Percentiles rank a stretch among this genome's conserved stretches.
Conservation (phyloP, 2,329 filamentous ascomycete species). For the Phoma sp. region DNA sequence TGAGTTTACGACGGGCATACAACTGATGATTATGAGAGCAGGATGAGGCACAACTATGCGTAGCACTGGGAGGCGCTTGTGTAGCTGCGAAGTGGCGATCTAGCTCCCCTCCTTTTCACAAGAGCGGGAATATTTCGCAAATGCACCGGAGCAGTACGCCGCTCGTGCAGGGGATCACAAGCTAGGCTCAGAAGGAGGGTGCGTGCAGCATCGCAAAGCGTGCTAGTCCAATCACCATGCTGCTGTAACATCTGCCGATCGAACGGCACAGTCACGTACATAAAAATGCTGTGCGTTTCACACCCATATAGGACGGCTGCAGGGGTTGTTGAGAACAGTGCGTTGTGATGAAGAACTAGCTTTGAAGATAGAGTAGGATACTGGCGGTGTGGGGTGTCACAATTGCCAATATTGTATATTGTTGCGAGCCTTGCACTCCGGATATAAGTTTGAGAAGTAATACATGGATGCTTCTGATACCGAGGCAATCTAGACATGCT, state of each 20-base stretch:
- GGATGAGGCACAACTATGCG: background rate
- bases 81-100: too few species aligned
- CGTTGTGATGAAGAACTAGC: background rate
- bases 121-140: background rate
- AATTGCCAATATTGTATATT: too few species aligned
- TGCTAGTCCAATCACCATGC: background rate
- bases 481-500: too few species aligned
- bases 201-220: slow-evolving; percentile 4
- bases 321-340: background rate
- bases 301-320: background rate
- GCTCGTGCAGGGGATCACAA: background rate
- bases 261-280: slow-evolving; percentile 1
- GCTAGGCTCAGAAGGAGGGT: slow-evolving; percentile 1
- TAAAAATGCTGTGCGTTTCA: background rate
- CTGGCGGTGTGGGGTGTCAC: too few species aligned
- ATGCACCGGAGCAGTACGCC: background rate
- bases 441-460: too few species aligned
- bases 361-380: too few species aligned
- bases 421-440: too few species aligned
- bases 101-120: background rate
- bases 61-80: background rate
- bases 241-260: background rate
- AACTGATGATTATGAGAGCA: background rate
- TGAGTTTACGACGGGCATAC: too few species aligned
- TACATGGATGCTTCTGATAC: too few species aligned